phyloP scores from a whole-genome alignment of 139 green algal species.

The Ostreobium quekettii region DNA sequence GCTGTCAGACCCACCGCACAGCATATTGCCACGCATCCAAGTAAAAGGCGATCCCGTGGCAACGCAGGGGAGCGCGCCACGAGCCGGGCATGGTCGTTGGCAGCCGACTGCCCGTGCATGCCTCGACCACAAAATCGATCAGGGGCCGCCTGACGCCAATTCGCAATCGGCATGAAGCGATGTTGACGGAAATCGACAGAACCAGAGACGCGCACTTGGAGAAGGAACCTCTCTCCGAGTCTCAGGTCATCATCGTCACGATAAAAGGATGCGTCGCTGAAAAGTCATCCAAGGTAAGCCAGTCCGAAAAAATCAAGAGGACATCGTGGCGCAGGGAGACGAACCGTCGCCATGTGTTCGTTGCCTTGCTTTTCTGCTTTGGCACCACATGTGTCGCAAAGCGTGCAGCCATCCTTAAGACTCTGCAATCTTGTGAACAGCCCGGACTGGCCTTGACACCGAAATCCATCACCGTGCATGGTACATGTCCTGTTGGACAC shows the following conservation, averaged over 20 bases:
- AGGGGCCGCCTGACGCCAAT: constrained; percentile 19
- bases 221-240: background rate
- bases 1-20: too few relatives aligned
- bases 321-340: background rate
- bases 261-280: constrained; percentile 15
- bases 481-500: too few relatives aligned
- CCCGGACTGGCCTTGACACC: too few relatives aligned
- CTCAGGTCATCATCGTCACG: constrained; percentile 9
- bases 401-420: too few relatives aligned
- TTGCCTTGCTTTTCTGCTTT: background rate
- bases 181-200: constrained; percentile 1
- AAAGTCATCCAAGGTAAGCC: constrained; percentile 3
- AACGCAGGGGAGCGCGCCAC: background rate
- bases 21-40: too few relatives aligned
- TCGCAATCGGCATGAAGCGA: constrained; percentile 11
- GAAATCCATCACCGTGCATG: too few relatives aligned
- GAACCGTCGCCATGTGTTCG: background rate
- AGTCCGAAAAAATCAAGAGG: background rate
- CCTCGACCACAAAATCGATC: constrained; percentile 24
- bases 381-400: too few relatives aligned
- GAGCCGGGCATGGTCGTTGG: background rate
- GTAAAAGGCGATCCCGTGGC: too few relatives aligned
- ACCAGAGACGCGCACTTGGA: constrained; percentile 1
- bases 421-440: too few relatives aligned
- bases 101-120: constrained; percentile 26